Percentiles rank a stretch among this genome's conserved stretches.
These are phyloP conservation scores for Psilocybe sp. DNA, from an alignment of 768 basidiomycete species.

Conservation along the genomic window DNA sequence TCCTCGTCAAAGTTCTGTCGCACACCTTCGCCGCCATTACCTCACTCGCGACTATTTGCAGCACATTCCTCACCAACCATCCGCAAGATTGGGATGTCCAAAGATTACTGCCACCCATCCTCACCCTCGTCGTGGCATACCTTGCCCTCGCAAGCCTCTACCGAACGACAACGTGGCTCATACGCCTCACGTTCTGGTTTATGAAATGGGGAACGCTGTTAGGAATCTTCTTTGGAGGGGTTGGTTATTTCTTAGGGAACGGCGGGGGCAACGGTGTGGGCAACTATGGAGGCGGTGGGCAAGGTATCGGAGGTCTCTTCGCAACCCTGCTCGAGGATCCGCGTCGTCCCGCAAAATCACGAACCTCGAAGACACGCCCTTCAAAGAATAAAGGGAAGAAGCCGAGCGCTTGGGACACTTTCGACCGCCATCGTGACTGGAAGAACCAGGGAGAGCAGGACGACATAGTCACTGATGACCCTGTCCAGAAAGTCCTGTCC, in stretches of 20 bases:
- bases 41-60: conserved; percentile 45
- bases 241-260: conserved; percentile 51
- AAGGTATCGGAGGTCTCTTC: conserved; percentile 38
- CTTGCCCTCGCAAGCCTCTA: conserved; percentile 75
- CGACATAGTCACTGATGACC: conserved; percentile 3
- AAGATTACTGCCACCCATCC: conserved; percentile 67
- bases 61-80: conserved; percentile 44
- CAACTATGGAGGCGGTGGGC: conserved; percentile 32
- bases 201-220: conserved; percentile 76
- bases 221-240: conserved; percentile 46
- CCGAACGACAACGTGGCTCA: conserved; percentile 73
- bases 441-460: conserved; percentile 35
- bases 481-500: conserved; percentile 13
- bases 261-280: conserved; percentile 28
- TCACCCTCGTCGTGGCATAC: conserved; percentile 71
- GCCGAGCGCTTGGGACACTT: conserved; percentile 66
- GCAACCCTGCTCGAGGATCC: conserved; percentile 25
- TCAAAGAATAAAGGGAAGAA: conserved; percentile 16
- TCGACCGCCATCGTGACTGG: conserved; percentile 59
- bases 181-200: conserved; percentile 65
- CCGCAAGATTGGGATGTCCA: conserved; percentile 67
- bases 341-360: not conserved
- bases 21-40: conserved; percentile 49
- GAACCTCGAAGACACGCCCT: conserved; percentile 9
- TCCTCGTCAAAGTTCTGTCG: conserved; percentile 49